phyloP scores from a whole-genome alignment of 768 basidiomycete genomes.

The Lactifluus echinatus region DNA sequence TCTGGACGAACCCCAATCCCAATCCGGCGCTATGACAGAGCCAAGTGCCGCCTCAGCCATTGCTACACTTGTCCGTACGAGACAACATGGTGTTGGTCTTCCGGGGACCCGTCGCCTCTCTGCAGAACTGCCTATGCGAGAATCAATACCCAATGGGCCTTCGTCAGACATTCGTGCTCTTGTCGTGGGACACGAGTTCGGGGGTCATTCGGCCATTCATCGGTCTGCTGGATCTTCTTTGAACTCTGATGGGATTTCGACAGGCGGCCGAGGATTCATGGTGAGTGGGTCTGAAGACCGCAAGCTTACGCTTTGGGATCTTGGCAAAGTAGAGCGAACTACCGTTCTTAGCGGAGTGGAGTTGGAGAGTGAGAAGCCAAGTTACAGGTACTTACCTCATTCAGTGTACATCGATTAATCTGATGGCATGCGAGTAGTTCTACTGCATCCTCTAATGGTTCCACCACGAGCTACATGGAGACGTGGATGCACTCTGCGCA shows the following conservation, averaged over 20 bases:
- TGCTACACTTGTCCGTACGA: slow-evolving; percentile 67
- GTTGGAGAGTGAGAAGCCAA: slow-evolving; percentile 63
- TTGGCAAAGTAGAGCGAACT: slow-evolving; percentile 63
- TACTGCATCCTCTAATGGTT: slow-evolving; percentile 32
- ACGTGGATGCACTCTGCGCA: slow-evolving; percentile 45
- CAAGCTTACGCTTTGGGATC: slow-evolving; percentile 82
- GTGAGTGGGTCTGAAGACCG: slow-evolving; percentile 88
- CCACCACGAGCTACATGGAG: slow-evolving; percentile 50
- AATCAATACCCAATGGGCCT: slow-evolving; percentile 33
- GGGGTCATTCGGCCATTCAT: slow-evolving; percentile 46
- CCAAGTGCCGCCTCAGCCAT: slow-evolving; percentile 64
- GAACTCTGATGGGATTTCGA: slow-evolving; percentile 10
- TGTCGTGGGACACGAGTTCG: slow-evolving; percentile 69
- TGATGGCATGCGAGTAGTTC: slow-evolving; percentile 24
- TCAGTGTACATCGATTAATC: not conserved
- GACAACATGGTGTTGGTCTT: slow-evolving; percentile 34
- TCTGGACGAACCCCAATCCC: slow-evolving; percentile 44
- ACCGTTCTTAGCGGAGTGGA: slow-evolving; percentile 73
- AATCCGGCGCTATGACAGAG: slow-evolving; percentile 48
- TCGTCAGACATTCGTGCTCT: slow-evolving; percentile 63
- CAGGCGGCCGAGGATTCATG: slow-evolving; percentile 52
- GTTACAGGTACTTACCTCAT: slow-evolving; percentile 55
- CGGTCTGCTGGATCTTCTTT: slow-evolving; percentile 23
- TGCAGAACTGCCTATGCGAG: slow-evolving; percentile 25
- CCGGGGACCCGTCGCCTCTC: slow-evolving; percentile 19